Base-by-base conservation (phyloP, 352 stramenopile genomes). In the Phytophthora quininea region DNA sequence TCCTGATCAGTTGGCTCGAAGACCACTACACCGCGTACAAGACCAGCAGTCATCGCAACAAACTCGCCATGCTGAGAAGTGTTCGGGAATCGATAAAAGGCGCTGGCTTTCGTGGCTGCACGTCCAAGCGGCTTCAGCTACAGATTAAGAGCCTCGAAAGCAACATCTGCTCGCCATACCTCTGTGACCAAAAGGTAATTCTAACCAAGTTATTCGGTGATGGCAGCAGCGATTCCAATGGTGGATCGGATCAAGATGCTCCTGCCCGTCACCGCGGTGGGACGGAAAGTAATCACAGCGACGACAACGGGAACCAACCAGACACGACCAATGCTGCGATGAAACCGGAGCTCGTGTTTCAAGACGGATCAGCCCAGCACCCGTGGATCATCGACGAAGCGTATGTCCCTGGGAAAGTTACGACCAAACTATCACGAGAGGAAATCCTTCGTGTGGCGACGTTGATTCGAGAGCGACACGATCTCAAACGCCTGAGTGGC, bases 181-280 rank as follows among this genome's bases (percentile, higher is more conserved):
- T 43, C 8, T 12, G 37, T 12, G 8, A 12, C 37, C 37, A 43
- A 14, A 7, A 43, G 12, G 8, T 43, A 14, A 14, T 43, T 12
- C 37, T 43, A 43, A 66, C 12, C 4, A 53, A 56, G 6, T 51
- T 53, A 46, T 62, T 43, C 14, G 31, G 37, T 55, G 24, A 43
- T 8, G 31, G 50, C 3, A 31, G 32, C 29, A 30, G 3, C 2
- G 29, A 11, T 55, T 11, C 31, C 10, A 33, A 42, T 42, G 9
- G 8, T 43, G 19, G 19, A 24, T 24, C 19, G 19, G 19, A 24
- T 24, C 19, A 24, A 24, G 19, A 24, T 24, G 19, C 19, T 24
- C 19, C 19, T 24, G 19, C 19, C 19, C 19, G 19, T 24, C 19
- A 24, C 19, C 19, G 19, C 19, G 19, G 19, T 24, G 19, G 19